Evolutionary conservation across 768 basidiomycete species (phyloP).

Genomic region (Psilocybe azurescens): DNA sequence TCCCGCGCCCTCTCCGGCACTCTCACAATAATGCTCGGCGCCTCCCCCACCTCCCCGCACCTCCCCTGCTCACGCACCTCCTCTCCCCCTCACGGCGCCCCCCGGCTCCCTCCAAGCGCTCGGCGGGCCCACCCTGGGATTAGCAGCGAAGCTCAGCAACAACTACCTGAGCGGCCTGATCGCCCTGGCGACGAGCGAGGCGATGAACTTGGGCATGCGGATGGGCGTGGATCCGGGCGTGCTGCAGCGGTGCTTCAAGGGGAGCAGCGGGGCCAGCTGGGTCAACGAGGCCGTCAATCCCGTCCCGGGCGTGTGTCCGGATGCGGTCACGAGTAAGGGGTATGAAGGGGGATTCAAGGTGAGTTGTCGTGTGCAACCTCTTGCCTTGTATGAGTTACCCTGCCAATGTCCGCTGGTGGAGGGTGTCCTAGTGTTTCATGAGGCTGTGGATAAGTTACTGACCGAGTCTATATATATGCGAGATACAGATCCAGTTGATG

Average conservation of each 20-base stretch:
- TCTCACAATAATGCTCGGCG: slow-evolving; percentile 47
- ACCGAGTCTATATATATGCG: no score
- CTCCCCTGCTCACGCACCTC: slow-evolving; percentile 24
- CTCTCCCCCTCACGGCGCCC: slow-evolving; percentile 36
- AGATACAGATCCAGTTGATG: slow-evolving; percentile 44
- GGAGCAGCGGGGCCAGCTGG: slow-evolving; percentile 47
- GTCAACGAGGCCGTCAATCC: slow-evolving; percentile 48
- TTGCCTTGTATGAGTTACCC: no score
- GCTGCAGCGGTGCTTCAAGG: slow-evolving; percentile 42
- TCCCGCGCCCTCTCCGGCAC: slow-evolving; percentile 41
- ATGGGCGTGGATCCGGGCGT: slow-evolving; percentile 45
- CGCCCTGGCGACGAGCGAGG: slow-evolving; percentile 46
- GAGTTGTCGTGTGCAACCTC: neutral
- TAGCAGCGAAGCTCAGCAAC: slow-evolving; percentile 50
- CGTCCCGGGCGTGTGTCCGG: slow-evolving; percentile 48
- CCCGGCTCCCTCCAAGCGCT: slow-evolving; percentile 44
- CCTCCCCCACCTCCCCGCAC: slow-evolving; percentile 32
- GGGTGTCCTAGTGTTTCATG: no score
- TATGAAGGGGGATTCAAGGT: slow-evolving; percentile 52
- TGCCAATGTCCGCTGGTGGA: no score
- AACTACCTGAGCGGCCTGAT: slow-evolving; percentile 49
- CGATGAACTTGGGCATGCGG: slow-evolving; percentile 51
- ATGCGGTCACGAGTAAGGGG: slow-evolving; percentile 44
- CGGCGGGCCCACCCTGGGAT: slow-evolving; percentile 45
- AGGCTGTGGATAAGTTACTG: neutral